A percentile compares a stretch with the other conserved stretches of the same genome.
Evolutionary conservation across 2,329 filamentous ascomycete species (phyloP).

Genomic region (Aspergillus hiratsukae): DNA sequence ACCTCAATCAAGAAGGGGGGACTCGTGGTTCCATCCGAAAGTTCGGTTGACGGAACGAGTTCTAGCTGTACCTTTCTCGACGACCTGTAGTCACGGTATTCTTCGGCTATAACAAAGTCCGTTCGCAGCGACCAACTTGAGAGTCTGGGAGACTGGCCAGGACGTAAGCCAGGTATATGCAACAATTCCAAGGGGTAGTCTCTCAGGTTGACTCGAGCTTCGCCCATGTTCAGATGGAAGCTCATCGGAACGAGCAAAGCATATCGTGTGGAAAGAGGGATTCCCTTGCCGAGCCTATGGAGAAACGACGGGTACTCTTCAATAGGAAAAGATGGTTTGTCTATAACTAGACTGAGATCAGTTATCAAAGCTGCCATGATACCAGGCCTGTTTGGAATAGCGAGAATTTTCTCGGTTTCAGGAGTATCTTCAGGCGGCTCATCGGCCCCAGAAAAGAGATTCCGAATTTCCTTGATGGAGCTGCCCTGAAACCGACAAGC

Average conservation of each 20-base stretch:
- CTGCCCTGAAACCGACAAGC: slow-evolving; percentile 65
- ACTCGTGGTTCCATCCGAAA: slow-evolving; percentile 51
- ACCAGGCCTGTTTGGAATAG: slow-evolving; percentile 77
- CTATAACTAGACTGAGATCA: slow-evolving; percentile 78
- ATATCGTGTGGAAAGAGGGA: slow-evolving; percentile 88
- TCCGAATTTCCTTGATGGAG: slow-evolving; percentile 73
- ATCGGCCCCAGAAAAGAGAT: slow-evolving; percentile 76
- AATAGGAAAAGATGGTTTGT: slow-evolving; percentile 89
- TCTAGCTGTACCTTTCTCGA: slow-evolving; percentile 76
- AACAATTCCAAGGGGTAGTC: slow-evolving; percentile 92
- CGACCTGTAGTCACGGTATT: slow-evolving; percentile 76
- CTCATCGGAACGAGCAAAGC: slow-evolving; percentile 85
- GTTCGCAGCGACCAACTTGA: slow-evolving; percentile 80
- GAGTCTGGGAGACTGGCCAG: slow-evolving; percentile 71
- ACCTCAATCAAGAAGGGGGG: slow-evolving; percentile 79
- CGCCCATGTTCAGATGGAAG: slow-evolving; percentile 82
- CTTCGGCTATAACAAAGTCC: slow-evolving; percentile 94
- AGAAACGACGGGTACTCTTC: slow-evolving; percentile 78
- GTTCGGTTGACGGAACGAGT: slow-evolving; percentile 68
- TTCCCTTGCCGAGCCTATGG: slow-evolving; percentile 88
- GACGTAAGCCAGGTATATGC: slow-evolving; percentile 79
- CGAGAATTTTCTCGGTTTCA: slow-evolving; percentile 78
- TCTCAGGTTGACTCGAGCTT: slow-evolving; percentile 77
- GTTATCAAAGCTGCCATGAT: slow-evolving; percentile 76
- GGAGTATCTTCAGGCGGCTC: slow-evolving; percentile 75